Percentiles rank a stretch among this genome's conserved stretches.
Evolutionary conservation across 129 eudicot genomes (phyloP).

Genomic region (Heracleum sosnowskyi): DNA sequence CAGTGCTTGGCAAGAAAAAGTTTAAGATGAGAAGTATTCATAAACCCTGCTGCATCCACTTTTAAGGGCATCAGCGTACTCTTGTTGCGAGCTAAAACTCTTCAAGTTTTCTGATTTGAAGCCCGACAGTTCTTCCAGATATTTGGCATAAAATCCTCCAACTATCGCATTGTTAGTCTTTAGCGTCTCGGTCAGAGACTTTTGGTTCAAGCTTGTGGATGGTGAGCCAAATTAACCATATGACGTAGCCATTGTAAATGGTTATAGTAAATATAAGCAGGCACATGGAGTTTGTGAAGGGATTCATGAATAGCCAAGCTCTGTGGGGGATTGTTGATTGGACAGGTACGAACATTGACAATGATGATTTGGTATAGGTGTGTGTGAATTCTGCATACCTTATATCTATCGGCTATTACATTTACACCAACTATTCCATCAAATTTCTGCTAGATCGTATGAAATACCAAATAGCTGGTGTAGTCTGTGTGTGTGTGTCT

Average conservation of each 20-base stretch:
- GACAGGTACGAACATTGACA: not conserved
- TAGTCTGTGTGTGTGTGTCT: too few relatives aligned
- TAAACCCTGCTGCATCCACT: not conserved
- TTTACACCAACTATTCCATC: not conserved
- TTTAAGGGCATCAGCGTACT: not conserved
- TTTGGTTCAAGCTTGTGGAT: not conserved
- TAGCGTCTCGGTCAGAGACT: not conserved
- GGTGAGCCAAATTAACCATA: slow-evolving; percentile 9
- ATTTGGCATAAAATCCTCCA: not conserved
- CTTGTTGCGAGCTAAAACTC: not conserved
- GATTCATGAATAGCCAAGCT: slow-evolving; percentile 6
- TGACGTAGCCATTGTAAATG: slow-evolving; percentile 5
- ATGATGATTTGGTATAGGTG: not conserved
- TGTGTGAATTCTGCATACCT: slow-evolving; percentile 7
- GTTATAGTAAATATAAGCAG: not conserved
- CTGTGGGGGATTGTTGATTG: not conserved
- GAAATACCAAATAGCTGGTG: not conserved
- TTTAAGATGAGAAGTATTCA: not conserved
- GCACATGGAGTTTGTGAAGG: slow-evolving; percentile 7
- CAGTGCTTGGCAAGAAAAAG: slow-evolving; percentile 11
- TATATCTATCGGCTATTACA: not conserved
- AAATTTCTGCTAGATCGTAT: not conserved
- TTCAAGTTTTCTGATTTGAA: not conserved
- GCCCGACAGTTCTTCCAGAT: slow-evolving; percentile 4
- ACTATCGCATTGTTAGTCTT: not conserved